Evolutionary conservation across 768 basidiomycete species (phyloP), one percentile per base, ranked within the genome.

Genomic region (Clavulina sp.): DNA sequence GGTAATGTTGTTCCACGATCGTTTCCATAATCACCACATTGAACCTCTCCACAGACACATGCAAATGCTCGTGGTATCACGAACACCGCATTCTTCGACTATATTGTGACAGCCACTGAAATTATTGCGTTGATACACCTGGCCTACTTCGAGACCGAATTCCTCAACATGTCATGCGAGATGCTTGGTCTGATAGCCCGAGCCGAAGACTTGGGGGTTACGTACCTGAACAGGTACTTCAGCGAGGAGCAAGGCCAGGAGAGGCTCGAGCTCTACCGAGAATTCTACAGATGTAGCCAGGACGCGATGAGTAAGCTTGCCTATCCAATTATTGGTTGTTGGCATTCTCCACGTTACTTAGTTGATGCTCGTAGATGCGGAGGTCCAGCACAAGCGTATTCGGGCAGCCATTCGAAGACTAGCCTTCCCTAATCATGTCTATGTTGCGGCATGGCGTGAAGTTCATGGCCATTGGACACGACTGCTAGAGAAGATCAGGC

Each of bases 391-490:
- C 66, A 87, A 82, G 63, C 76, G 85, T 2, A 73, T 85, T 28
- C 72, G 87, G 16, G 81, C 78, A 62, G 66, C 84, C 24, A 62
- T 87, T 48, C 74, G 82, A 4, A 61, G 75, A 50, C 70, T 85
- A 43, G 71, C 76, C 1, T 74, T 73, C 28, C 76, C 81, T 13
- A 73, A 74, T 29, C 73, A 77, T 1, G 72, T 76, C n/a, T 76
- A 84, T 49, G 68, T 82, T 21, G 82, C 81, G 0, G 80, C 84
- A 2, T 91, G 86, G 86, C 71, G 80, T 56, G 86, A 89, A 59
- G 80, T 77, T 54, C 87, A 80, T 62, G 79, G 73, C 68, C 70
- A 84, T 46, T 88, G 84, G 84, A 69, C 71, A 26, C 65, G 69
- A 4, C 64, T 87, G 41, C 75, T 75, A 13, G 81, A 83, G 59